A percentile compares a stretch with the other conserved stretches of the same genome.
Evolutionary conservation across 169 alveolate species (phyloP).

Genomic region (Fabrea salina): DNA sequence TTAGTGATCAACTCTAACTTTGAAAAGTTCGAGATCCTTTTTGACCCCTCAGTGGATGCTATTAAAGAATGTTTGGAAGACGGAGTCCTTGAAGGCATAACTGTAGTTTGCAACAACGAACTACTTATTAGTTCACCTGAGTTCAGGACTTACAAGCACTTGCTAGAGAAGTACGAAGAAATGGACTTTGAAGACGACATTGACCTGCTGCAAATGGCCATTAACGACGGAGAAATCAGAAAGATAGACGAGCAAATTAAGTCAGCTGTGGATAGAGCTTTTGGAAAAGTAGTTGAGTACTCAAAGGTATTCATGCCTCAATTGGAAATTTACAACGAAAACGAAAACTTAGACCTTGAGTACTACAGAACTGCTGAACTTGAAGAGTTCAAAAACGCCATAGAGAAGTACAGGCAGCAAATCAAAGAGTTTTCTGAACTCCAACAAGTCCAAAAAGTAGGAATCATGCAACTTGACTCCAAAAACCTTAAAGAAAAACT

Average conservation of each 20-base stretch:
- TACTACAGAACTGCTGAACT: conserved; percentile 53
- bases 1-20: conserved; percentile 36
- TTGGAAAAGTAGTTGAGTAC: conserved; percentile 45
- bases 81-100: conserved; percentile 24
- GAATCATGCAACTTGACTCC: conserved; percentile 53
- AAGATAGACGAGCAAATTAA: conserved; percentile 35
- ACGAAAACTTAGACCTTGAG: conserved; percentile 41
- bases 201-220: conserved; percentile 54
- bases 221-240: conserved; percentile 40
- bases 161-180: conserved; percentile 46
- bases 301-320: conserved; percentile 42
- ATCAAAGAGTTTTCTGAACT: conserved; percentile 41
- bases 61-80: conserved; percentile 47
- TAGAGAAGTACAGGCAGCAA: conserved; percentile 42
- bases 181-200: conserved; percentile 44
- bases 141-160: conserved; percentile 5
- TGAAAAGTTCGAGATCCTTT: conserved; percentile 28
- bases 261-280: conserved; percentile 43
- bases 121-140: conserved; percentile 13
- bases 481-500: conserved; percentile 48
- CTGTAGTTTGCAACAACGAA: conserved; percentile 32
- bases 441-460: conserved; percentile 47
- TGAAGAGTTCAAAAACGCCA: conserved; percentile 54
- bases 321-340: conserved; percentile 51
- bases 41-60: conserved; percentile 35